Evolutionary conservation across 352 stramenopile genomes (phyloP), one percentile per base, ranked within the genome.

Genomic region (Pythium aquatile): DNA sequence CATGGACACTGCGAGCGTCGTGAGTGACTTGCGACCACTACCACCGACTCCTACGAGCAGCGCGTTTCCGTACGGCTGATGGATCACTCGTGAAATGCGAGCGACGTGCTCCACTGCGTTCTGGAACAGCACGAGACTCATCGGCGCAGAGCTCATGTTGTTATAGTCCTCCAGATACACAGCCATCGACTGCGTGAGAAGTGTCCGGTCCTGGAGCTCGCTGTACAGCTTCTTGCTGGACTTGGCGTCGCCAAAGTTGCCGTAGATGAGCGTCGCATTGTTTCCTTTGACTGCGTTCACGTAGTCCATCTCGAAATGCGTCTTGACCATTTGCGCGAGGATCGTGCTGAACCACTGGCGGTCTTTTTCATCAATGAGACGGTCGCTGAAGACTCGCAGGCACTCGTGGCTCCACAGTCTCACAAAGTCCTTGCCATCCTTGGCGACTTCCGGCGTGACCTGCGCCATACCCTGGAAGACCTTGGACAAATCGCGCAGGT

Each of bases 141-240:
- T 98, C 1, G 90, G 92, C 35, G 94, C 93, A 2, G 90, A 85
- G 58, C 85, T 97, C 77, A 97, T 98, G 66, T 96, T 96, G 77
- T 98, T 98, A 76, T 97, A 98, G 63, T 98, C 96, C 28, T 97
- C 87, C 9, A 98, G 75, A 63, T 97, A 98, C 35, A 93, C 78
- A 20, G 87, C 77, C 94, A 98, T 98, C 7, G 85, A 82, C 42
- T 81, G 76, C 28, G 93, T 78, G 0, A 98, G 71, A 55, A 81
- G 46, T 1, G 75, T 72, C 5, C 88, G 86, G 70, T 98, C 90
- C 1, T 77, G 78, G 2, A 98, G 74, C 72, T 98, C 89, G 10
- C 84, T 73, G 69, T 98, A 98, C 17, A 87, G 78, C 65, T 89
- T 89, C 58, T 72, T 81, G 17, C 73, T 77, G 2, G 72, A 58